Evolutionary conservation across 2,329 filamentous ascomycete genomes (phyloP).

Genomic region (Penicillium sp.): DNA sequence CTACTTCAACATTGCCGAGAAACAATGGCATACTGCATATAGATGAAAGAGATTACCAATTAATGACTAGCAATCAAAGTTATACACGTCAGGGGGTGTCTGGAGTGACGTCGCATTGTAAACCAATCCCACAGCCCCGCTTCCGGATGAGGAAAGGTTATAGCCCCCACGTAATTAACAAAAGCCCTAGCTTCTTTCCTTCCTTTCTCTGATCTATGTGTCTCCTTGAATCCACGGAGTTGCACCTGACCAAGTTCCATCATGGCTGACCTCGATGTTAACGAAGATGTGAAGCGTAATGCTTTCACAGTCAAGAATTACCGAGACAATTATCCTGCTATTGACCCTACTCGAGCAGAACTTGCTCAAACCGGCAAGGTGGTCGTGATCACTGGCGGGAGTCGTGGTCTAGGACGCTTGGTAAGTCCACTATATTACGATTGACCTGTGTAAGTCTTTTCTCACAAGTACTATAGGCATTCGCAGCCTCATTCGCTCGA

Average conservation of each 20-base stretch:
- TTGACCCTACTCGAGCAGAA: constrained; percentile 36
- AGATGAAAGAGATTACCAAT: too few species aligned
- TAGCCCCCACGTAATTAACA: background rate
- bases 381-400: constrained; percentile 45
- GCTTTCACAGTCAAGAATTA: constrained; percentile 39
- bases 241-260: background rate
- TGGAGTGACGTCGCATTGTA: background rate
- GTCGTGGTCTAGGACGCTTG: constrained; percentile 38
- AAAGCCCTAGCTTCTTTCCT: background rate
- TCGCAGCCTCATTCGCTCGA: constrained; percentile 39
- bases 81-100: too few species aligned
- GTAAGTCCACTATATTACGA: background rate
- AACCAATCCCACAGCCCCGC: background rate
- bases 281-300: constrained; percentile 4
- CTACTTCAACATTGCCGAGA: too few species aligned
- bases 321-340: constrained; percentile 41
- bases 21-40: too few species aligned
- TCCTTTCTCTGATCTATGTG: background rate
- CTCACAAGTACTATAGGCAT: constrained; percentile 17
- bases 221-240: background rate
- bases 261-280: constrained; percentile 2
- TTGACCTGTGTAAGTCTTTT: background rate
- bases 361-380: constrained; percentile 40
- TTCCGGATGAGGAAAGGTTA: background rate
- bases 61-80: too few species aligned